These are phyloP conservation scores for Karstenula rhodostoma DNA, from an alignment of 2,329 filamentous ascomycete species.

Conservation along the genomic window DNA sequence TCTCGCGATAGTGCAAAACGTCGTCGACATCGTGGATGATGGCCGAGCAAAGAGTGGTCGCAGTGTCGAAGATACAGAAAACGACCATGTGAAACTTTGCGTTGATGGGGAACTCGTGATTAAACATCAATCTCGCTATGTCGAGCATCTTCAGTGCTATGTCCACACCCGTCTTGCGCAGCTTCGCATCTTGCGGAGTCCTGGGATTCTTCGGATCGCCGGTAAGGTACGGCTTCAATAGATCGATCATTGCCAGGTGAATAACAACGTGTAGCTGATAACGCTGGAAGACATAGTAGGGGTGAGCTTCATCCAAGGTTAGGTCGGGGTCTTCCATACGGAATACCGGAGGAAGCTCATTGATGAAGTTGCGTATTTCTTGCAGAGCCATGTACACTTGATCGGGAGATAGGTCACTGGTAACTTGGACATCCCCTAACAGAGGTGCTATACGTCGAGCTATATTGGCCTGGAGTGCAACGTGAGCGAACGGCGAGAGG, in stretches of 20 bases:
- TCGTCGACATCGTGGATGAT: slow-evolving; percentile 59
- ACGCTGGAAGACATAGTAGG: slow-evolving; percentile 58
- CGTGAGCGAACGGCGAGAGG: slow-evolving; percentile 56
- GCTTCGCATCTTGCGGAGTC: slow-evolving; percentile 45
- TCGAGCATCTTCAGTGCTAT: slow-evolving; percentile 55
- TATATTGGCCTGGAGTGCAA: slow-evolving; percentile 53
- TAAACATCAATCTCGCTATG: slow-evolving; percentile 53
- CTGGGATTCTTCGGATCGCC: slow-evolving; percentile 39
- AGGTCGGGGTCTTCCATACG: slow-evolving; percentile 52
- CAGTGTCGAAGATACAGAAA: slow-evolving; percentile 62
- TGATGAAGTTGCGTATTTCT: slow-evolving; percentile 55
- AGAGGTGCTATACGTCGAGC: slow-evolving; percentile 39
- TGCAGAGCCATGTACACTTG: slow-evolving; percentile 40
- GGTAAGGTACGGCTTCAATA: slow-evolving; percentile 58
- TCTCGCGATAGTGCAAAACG: slow-evolving; percentile 52
- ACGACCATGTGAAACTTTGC: slow-evolving; percentile 60
- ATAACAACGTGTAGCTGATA: slow-evolving; percentile 56
- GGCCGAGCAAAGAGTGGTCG: slow-evolving; percentile 60
- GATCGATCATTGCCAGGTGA: slow-evolving; percentile 57
- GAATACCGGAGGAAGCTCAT: slow-evolving; percentile 54
- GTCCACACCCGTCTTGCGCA: slow-evolving; percentile 55
- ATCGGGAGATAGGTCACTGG: slow-evolving; percentile 27
- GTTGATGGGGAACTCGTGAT: slow-evolving; percentile 56
- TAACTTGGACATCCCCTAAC: slow-evolving; percentile 29
- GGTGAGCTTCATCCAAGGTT: slow-evolving; percentile 51